These are phyloP conservation scores for Paecilomyces fulvus DNA, from an alignment of 2,329 filamentous ascomycete genomes.

Conservation along the genomic window DNA sequence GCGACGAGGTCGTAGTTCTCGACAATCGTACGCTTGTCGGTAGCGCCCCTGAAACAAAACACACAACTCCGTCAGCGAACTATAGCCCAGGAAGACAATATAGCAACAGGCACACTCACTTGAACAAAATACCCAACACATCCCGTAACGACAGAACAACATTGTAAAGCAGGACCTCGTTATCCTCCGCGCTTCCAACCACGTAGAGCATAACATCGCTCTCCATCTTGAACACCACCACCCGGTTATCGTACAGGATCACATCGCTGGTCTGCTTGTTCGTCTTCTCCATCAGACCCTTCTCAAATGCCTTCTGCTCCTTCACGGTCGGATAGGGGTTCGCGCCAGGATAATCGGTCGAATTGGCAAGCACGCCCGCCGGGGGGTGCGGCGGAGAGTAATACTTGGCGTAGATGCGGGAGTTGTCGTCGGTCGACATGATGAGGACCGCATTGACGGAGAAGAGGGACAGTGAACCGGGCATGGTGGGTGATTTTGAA, in stretches of 20 bases:
- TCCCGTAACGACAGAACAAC: slow-evolving; percentile 87
- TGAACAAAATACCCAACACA: slow-evolving; percentile 81
- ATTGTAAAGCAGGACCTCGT: slow-evolving; percentile 93
- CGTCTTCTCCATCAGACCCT: slow-evolving; percentile 90
- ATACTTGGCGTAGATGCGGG: slow-evolving; percentile 90
- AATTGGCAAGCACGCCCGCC: slow-evolving; percentile 48
- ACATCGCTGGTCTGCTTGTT: slow-evolving; percentile 93
- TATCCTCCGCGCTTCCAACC: slow-evolving; percentile 84
- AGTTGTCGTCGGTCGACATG: slow-evolving; percentile 77
- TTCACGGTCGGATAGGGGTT: slow-evolving; percentile 84
- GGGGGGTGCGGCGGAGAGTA: slow-evolving; percentile 64
- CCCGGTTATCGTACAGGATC: slow-evolving; percentile 92
- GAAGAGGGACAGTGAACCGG: slow-evolving; percentile 66
- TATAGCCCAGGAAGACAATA: neutral
- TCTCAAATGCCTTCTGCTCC: slow-evolving; percentile 93
- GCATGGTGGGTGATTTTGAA: slow-evolving; percentile 44
- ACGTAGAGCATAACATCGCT: slow-evolving; percentile 96
- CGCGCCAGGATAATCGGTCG: slow-evolving; percentile 51
- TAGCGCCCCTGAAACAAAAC: slow-evolving; percentile 61
- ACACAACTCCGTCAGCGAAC: slow-evolving; percentile 9
- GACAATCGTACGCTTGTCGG: slow-evolving; percentile 94
- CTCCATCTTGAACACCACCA: slow-evolving; percentile 97
- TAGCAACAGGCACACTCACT: slow-evolving; percentile 47
- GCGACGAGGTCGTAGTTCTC: slow-evolving; percentile 98
- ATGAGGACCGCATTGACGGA: slow-evolving; percentile 70